Conservation (phyloP, 352 stramenopile species). For the Globisporangium acanthophoron region DNA sequence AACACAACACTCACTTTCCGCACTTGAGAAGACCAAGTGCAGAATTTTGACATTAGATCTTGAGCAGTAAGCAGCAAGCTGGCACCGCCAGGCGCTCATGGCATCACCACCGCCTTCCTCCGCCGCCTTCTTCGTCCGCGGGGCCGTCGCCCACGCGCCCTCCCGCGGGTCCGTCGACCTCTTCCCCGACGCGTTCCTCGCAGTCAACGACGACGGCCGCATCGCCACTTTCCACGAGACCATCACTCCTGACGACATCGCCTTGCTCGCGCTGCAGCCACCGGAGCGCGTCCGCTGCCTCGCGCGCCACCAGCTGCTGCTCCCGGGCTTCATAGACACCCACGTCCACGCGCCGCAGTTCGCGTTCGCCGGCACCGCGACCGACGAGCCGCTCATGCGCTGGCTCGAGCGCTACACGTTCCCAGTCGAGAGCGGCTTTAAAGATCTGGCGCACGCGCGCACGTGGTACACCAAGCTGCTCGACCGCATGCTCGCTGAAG, state of each 20-base stretch:
- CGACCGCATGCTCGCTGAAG: conserved; percentile 58
- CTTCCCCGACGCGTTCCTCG: conserved; percentile 40
- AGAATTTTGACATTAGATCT: no score
- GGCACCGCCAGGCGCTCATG: no score
- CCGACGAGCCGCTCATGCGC: conserved; percentile 86
- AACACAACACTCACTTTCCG: no score
- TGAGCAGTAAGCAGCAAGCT: no score
- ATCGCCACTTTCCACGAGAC: conserved; percentile 30
- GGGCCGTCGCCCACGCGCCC: conserved; percentile 38
- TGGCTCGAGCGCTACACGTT: conserved; percentile 92
- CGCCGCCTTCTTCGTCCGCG: conserved; percentile 29
- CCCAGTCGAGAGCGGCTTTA: conserved; percentile 73
- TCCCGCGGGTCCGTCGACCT: conserved; percentile 29
- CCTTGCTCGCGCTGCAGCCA: neutral
- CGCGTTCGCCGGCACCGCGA: conserved; percentile 83
- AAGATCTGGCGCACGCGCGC: conserved; percentile 37
- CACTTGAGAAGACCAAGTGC: no score
- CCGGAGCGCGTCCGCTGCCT: conserved; percentile 16
- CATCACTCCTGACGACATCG: neutral
- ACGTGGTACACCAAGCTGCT: conserved; percentile 75
- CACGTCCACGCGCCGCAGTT: conserved; percentile 92
- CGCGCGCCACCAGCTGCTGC: conserved; percentile 46
- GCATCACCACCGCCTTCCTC: no score
- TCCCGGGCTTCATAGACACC: conserved; percentile 89
- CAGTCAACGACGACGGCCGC: conserved; percentile 25